Conservation (phyloP, 257 asterid species). For the Solanum etuberosum region DNA sequence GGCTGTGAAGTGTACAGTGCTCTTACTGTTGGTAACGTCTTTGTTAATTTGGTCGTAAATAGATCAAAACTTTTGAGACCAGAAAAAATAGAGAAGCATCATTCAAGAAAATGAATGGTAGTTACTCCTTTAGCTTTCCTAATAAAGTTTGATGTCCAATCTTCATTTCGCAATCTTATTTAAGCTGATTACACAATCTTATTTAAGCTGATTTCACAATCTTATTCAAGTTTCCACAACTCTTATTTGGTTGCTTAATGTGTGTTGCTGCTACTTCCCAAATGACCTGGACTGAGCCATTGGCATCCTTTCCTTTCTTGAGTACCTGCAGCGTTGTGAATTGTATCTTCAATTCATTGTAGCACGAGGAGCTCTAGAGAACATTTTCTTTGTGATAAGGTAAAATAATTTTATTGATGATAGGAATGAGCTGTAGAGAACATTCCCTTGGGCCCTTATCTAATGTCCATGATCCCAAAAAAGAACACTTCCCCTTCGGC, state of each 20-base stretch:
- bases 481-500: neutral
- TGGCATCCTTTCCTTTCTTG: neutral
- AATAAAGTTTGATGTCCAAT: neutral
- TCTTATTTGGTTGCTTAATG: neutral
- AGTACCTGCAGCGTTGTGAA: neutral
- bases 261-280: neutral
- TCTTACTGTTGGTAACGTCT: neutral
- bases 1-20: neutral
- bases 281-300: neutral
- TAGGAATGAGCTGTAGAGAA: neutral
- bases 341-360: neutral
- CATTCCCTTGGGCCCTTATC: neutral
- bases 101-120: neutral
- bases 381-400: neutral
- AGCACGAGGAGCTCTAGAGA: neutral
- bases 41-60: neutral
- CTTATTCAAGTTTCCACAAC: neutral
- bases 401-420: neutral
- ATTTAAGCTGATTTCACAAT: neutral
- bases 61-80: neutral
- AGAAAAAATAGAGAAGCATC: neutral
- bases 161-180: neutral
- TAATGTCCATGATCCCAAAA: neutral
- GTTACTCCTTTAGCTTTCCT: neutral
- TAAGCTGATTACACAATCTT: neutral